Conservation (phyloP, 2,329 filamentous ascomycete species). For the Berkeleyomyces basicola region DNA sequence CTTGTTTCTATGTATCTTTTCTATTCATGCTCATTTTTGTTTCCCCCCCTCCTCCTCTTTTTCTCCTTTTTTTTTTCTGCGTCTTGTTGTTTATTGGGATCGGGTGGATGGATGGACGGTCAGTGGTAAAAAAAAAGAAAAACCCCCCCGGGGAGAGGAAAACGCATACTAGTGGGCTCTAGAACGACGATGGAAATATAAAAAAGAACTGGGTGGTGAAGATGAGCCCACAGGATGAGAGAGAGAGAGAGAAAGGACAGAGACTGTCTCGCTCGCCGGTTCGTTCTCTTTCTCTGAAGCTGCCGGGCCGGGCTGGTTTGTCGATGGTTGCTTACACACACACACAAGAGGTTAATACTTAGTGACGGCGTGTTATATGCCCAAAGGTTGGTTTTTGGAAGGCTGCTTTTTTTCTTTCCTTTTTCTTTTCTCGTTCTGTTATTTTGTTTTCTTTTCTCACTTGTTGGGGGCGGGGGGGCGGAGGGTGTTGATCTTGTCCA, state of each 20-base stretch:
- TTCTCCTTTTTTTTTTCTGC: neutral
- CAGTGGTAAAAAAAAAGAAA: too few relatives aligned
- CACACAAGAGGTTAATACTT: neutral
- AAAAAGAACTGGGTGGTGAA: neutral
- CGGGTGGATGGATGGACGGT: neutral
- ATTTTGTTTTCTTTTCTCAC: neutral
- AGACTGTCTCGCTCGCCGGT: too few relatives aligned
- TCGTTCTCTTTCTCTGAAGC: too few relatives aligned
- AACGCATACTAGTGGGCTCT: neutral
- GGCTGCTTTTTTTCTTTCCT: neutral
- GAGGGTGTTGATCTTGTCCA: too few relatives aligned
- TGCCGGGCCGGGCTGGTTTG: neutral
- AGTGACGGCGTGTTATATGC: neutral
- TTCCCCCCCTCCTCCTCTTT: neutral
- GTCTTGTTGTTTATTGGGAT: slow-evolving; percentile 1
- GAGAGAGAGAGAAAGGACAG: neutral
- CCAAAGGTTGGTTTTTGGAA: neutral
- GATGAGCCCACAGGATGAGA: neutral
- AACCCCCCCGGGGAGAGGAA: neutral
- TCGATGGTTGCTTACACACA: neutral
- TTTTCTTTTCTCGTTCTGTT: neutral
- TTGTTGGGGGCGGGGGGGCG: neutral
- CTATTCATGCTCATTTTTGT: neutral
- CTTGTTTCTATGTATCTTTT: slow-evolving; percentile 2
- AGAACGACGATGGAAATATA: slow-evolving; percentile 7